A percentile compares a stretch with the other conserved stretches of the same genome.
These are phyloP conservation scores for Shiraia sp. DNA, from an alignment of 2,329 filamentous ascomycete species.

Conservation along the genomic window DNA sequence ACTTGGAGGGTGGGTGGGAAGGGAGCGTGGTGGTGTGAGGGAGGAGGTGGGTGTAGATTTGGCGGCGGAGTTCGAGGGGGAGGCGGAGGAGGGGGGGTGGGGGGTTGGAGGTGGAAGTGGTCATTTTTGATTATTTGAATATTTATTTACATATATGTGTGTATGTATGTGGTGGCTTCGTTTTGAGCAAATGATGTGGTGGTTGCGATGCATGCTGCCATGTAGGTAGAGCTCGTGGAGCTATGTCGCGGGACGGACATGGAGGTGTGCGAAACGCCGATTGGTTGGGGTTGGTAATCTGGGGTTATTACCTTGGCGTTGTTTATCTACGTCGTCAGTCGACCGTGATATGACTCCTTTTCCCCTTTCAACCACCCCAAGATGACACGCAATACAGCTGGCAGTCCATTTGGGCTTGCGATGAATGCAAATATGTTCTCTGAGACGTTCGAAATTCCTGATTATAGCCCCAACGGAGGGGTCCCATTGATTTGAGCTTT, in stretches of 20 bases:
- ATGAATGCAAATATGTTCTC: conserved; percentile 15
- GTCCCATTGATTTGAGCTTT: conserved; percentile 51
- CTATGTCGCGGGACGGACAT: neutral
- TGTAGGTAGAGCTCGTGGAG: neutral
- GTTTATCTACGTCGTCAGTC: conserved; percentile 8
- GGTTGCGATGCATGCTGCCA: conserved; percentile 3
- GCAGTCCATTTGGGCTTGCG: conserved; percentile 33
- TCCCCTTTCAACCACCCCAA: conserved; percentile 20
- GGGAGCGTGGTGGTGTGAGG: conserved; percentile 44
- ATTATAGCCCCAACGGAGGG: conserved; percentile 60
- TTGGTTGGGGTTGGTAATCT: conserved; percentile 14
- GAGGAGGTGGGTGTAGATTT: conserved; percentile 49
- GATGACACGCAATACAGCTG: conserved; percentile 30
- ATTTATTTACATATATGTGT: conserved; percentile 16
- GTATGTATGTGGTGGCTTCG: neutral
- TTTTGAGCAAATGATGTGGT: neutral
- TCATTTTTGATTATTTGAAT: neutral
- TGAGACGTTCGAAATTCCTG: conserved; percentile 33
- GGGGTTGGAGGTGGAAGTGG: conserved; percentile 1
- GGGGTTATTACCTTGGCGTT: conserved; percentile 23
- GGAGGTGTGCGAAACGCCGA: conserved; percentile 10
- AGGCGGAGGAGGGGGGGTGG: conserved; percentile 41
- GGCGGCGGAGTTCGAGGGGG: conserved; percentile 50
- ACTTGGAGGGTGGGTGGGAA: conserved; percentile 17
- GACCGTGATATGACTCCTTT: conserved; percentile 22